A percentile compares a stretch with the other conserved stretches of the same genome.
phyloP scores from a whole-genome alignment of 306 rosid species.

The Betula pendula region DNA sequence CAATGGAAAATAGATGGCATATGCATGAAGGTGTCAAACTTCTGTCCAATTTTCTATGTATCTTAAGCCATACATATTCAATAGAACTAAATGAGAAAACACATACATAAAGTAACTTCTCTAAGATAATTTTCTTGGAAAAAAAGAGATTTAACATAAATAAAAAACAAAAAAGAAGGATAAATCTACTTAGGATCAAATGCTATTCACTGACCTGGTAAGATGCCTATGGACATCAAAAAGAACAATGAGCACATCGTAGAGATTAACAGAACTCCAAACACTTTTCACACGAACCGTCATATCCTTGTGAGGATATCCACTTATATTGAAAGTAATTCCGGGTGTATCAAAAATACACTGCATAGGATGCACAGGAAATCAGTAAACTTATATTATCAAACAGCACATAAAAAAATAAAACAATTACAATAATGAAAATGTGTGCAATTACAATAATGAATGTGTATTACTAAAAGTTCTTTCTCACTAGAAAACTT shows the following conservation, averaged over 20 bases:
- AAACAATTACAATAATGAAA: neutral
- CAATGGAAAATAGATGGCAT: neutral
- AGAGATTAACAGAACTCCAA: conserved; percentile 85
- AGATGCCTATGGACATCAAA: conserved; percentile 94
- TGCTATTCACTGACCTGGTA: conserved; percentile 55
- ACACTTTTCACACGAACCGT: conserved; percentile 93
- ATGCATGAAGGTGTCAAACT: neutral
- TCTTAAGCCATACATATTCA: neutral
- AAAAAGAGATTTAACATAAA: neutral
- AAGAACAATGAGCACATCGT: conserved; percentile 80
- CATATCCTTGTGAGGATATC: conserved; percentile 77
- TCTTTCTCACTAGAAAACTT: neutral
- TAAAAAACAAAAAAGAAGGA: neutral
- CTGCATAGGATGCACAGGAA: conserved; percentile 41
- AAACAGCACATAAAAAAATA: neutral
- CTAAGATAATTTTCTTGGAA: neutral
- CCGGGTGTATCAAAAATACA: conserved; percentile 98
- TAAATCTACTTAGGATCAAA: conserved; percentile 3
- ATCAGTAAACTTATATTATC: neutral
- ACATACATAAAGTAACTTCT: neutral
- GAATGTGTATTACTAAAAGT: neutral
- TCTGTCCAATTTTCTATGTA: neutral
- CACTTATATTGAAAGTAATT: conserved; percentile 56
- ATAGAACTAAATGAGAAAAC: neutral
- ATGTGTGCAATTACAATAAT: neutral